These are phyloP conservation scores for Cubamyces sp. DNA, from an alignment of 768 basidiomycete genomes.

Conservation along the genomic window DNA sequence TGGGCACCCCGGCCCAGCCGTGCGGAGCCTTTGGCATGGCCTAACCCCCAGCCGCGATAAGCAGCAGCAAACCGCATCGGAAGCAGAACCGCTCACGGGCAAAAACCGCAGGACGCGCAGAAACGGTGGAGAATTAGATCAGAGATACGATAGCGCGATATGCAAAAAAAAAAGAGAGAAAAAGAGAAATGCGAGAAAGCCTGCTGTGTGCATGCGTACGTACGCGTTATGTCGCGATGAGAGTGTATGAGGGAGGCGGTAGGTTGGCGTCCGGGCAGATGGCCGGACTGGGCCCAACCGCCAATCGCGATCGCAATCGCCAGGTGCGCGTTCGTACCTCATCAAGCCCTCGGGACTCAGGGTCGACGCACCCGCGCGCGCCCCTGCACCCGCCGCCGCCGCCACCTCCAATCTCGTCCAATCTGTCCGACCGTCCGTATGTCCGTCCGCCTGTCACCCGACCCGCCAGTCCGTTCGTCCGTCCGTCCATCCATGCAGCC, in stretches of 20 bases:
- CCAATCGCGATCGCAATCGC: too few species aligned
- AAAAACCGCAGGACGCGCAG: neutral
- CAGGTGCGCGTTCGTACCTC: too few species aligned
- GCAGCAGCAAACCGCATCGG: too few species aligned
- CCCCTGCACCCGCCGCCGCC: too few species aligned
- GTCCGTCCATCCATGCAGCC: neutral
- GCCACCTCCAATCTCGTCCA: too few species aligned
- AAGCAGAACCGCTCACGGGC: too few species aligned
- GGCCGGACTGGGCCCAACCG: too few species aligned
- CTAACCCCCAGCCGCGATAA: neutral
- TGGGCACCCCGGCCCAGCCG: neutral
- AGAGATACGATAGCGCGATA: slow-evolving; percentile 20
- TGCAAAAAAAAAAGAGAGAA: slow-evolving; percentile 1
- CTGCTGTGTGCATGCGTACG: neutral
- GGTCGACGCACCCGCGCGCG: too few species aligned
- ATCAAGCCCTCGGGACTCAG: too few species aligned
- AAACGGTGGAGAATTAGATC: slow-evolving; percentile 7
- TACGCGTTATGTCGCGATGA: too few species aligned
- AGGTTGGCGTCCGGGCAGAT: too few species aligned
- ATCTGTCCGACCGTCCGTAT: neutral
- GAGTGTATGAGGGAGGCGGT: too few species aligned
- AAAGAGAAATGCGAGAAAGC: neutral
- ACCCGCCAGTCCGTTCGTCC: neutral
- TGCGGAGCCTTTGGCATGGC: slow-evolving; percentile 13
- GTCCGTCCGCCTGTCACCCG: neutral